Conservation (phyloP, 371 early-diverging fungal species). For the Actinomortierella wolfii region DNA sequence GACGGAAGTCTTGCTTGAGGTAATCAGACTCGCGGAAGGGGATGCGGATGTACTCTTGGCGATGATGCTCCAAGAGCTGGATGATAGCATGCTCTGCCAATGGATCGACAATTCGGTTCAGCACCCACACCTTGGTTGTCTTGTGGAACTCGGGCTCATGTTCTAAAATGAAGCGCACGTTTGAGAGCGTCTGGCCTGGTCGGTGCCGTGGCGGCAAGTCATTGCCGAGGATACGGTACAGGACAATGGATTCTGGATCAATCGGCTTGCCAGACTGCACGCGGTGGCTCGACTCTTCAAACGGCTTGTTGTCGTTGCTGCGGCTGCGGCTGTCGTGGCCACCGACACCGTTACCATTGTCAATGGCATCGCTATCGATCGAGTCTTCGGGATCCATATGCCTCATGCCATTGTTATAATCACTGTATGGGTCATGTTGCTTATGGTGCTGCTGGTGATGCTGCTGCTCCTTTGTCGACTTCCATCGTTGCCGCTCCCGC, state of each 20-base stretch:
- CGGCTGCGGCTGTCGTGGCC: background rate
- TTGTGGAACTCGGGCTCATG: constrained; percentile 67
- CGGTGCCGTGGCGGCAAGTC: constrained; percentile 76
- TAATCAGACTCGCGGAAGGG: constrained; percentile 67
- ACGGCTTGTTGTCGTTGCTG: background rate
- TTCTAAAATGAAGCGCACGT: constrained; percentile 69
- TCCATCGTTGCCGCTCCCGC: too few relatives aligned
- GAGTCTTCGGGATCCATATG: too few relatives aligned
- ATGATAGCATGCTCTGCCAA: constrained; percentile 64
- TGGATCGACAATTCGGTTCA: constrained; percentile 70
- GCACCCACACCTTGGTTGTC: constrained; percentile 66
- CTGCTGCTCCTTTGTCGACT: background rate
- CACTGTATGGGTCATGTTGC: too few relatives aligned
- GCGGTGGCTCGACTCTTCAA: constrained; percentile 1
- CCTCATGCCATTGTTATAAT: too few relatives aligned
- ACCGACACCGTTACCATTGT: background rate
- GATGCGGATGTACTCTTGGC: constrained; percentile 63
- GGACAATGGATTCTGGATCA: constrained; percentile 55
- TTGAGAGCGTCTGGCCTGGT: constrained; percentile 68
- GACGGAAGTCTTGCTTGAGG: constrained; percentile 60
- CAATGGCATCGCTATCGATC: background rate
- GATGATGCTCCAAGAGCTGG: constrained; percentile 55
- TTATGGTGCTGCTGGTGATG: too few relatives aligned
- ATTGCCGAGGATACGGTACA: constrained; percentile 76
- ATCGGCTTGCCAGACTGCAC: background rate